These are phyloP conservation scores for Anaeromyces robustus DNA, from an alignment of 192 early-diverging fungal genomes.

Conservation along the genomic window DNA sequence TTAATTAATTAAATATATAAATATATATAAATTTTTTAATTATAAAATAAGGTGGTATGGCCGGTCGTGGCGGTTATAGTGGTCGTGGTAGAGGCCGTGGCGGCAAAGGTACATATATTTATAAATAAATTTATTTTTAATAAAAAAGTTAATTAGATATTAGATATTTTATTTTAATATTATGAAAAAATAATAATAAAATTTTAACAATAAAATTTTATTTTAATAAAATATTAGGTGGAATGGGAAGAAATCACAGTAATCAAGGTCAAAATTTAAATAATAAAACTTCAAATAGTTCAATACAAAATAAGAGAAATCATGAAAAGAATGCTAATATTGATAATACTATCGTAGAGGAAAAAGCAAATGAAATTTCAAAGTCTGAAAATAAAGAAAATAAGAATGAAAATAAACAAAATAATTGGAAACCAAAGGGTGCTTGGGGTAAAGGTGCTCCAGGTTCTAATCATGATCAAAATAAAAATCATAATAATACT, in stretches of 20 bases:
- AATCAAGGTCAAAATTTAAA: neutral
- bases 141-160: no score
- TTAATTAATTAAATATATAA: no score
- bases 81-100: slow-evolving; percentile 40
- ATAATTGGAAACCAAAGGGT: neutral
- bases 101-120: slow-evolving; percentile 16
- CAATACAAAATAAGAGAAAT: neutral
- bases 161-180: no score
- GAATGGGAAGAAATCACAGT: neutral
- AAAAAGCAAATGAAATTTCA: neutral
- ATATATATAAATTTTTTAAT: slow-evolving; percentile 1
- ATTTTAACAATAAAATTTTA: no score
- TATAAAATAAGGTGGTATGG: slow-evolving; percentile 8
- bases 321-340: neutral
- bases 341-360: neutral
- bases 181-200: no score
- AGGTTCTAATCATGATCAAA: neutral
- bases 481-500: neutral
- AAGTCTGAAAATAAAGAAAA: neutral
- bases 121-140: no score
- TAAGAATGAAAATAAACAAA: neutral
- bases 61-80: slow-evolving; percentile 11
- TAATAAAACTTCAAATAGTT: neutral
- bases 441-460: neutral
- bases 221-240: neutral